A percentile compares a stretch with the other conserved stretches of the same genome.
These are phyloP conservation scores for Coemansia sp. DNA, from an alignment of 192 early-diverging fungal genomes.

Conservation along the genomic window DNA sequence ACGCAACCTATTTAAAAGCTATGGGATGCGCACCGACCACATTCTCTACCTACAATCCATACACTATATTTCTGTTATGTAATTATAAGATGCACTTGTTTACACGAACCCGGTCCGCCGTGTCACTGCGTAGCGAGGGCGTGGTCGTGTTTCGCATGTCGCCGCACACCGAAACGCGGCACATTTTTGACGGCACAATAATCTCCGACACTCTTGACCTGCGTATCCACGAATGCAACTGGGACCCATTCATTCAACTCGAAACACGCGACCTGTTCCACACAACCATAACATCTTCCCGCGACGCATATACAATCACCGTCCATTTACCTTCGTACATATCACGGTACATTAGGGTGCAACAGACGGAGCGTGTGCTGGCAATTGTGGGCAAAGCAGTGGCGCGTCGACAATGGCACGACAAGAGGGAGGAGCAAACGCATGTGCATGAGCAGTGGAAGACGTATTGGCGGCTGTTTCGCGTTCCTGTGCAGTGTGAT, in stretches of 20 bases:
- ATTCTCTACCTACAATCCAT: not conserved
- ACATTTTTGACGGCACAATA: conserved; percentile 33
- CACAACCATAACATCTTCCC: conserved; percentile 20
- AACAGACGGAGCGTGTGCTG: conserved; percentile 18
- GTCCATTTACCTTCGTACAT: conserved; percentile 29
- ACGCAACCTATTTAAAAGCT: not conserved
- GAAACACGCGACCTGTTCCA: conserved; percentile 28
- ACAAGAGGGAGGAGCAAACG: not conserved
- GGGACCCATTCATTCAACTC: conserved; percentile 30
- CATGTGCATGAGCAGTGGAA: conserved; percentile 45
- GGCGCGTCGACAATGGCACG: conserved; percentile 33
- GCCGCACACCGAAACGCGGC: conserved; percentile 21
- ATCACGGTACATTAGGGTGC: conserved; percentile 37
- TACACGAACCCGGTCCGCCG: conserved; percentile 6
- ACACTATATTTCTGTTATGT: not conserved
- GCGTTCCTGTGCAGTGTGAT: conserved; percentile 26
- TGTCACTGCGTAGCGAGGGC: conserved; percentile 27
- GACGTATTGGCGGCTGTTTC: conserved; percentile 36
- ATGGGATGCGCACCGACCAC: not conserved
- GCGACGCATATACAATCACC: conserved; percentile 14
- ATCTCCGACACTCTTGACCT: conserved; percentile 7
- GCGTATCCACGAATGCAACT: conserved; percentile 31
- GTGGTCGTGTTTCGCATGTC: conserved; percentile 23
- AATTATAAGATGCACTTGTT: conserved; percentile 1
- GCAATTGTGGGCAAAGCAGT: conserved; percentile 43